Evolutionary conservation across 1,284 basidiomycete genomes (phyloP).

Genomic region (Paramarasmius palmivorus): DNA sequence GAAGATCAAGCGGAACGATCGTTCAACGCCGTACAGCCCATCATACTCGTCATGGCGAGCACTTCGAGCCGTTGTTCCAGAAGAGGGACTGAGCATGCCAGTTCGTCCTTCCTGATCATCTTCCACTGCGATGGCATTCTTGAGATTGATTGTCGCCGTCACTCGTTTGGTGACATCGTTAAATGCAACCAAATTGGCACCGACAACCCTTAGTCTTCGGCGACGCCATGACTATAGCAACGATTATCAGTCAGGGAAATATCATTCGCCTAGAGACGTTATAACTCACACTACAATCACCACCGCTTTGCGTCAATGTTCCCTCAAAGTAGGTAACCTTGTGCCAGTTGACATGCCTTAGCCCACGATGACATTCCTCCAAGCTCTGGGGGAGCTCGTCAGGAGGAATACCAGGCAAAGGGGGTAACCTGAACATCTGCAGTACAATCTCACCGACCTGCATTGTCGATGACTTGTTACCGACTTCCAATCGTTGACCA

Average conservation of each 20-base stretch:
- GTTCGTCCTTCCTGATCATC: slow-evolving; percentile 60
- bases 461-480: slow-evolving; percentile 55
- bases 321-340: slow-evolving; percentile 91
- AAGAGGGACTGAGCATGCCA: slow-evolving; percentile 43
- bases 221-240: slow-evolving; percentile 79
- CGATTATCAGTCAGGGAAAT: slow-evolving; percentile 2
- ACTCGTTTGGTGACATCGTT: slow-evolving; percentile 93
- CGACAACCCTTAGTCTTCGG: slow-evolving; percentile 84
- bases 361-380: slow-evolving; percentile 89
- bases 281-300: slow-evolving; percentile 83
- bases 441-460: slow-evolving; percentile 81
- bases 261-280: slow-evolving; percentile 12
- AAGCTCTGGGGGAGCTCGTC: slow-evolving; percentile 87
- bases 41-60: slow-evolving; percentile 64
- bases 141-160: slow-evolving; percentile 88
- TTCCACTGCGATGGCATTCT: slow-evolving; percentile 77
- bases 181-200: slow-evolving; percentile 86
- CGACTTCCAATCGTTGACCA: slow-evolving; percentile 65
- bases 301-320: slow-evolving; percentile 91
- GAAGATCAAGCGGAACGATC: slow-evolving; percentile 88
- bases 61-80: slow-evolving; percentile 36
- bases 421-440: slow-evolving; percentile 88
- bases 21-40: slow-evolving; percentile 73
- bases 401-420: slow-evolving; percentile 78
- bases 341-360: slow-evolving; percentile 89